Percentiles rank a stretch among this genome's conserved stretches.
Evolutionary conservation across 23 red algal genomes (phyloP).

Genomic region (Agarophyton chilense): DNA sequence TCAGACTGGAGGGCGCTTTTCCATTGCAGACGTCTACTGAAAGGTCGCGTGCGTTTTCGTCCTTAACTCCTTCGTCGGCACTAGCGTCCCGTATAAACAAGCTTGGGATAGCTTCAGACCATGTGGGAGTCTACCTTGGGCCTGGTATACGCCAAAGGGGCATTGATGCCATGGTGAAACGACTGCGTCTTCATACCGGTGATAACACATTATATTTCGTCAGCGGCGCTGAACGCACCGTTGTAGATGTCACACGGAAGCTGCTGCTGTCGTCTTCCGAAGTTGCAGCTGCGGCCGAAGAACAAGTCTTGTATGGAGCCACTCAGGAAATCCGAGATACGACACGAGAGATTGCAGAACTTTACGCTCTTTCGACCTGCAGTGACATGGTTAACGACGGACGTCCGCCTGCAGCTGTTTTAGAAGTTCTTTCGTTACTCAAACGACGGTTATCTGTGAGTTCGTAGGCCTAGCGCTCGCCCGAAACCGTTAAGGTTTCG

Average conservation of each 20-base stretch:
- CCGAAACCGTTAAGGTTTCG: background rate
- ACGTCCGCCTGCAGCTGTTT: conserved; percentile 49
- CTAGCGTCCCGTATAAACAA: conserved; percentile 45
- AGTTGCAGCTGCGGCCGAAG: conserved; percentile 22
- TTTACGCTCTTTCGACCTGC: conserved; percentile 49
- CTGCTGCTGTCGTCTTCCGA: conserved; percentile 23
- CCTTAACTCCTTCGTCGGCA: conserved; percentile 52
- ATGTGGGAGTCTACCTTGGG: conserved; percentile 76
- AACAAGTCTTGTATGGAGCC: conserved; percentile 1
- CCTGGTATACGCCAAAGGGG: conserved; percentile 18
- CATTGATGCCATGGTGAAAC: conserved; percentile 53
- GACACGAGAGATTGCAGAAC: conserved; percentile 61
- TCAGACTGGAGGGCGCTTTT: conserved; percentile 69
- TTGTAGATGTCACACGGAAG: conserved; percentile 48
- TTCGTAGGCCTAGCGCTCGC: background rate
- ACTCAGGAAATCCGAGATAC: conserved; percentile 49
- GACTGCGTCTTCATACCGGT: conserved; percentile 21
- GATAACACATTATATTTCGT: conserved; percentile 54
- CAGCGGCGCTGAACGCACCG: conserved; percentile 26
- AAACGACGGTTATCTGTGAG: conserved; percentile 1
- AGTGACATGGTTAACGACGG: conserved; percentile 68
- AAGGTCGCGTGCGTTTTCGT: conserved; percentile 14
- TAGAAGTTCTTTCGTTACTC: conserved; percentile 39
- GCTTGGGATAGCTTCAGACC: conserved; percentile 37
- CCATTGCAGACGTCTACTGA: conserved; percentile 25